Evolutionary conservation across 2,329 filamentous ascomycete genomes (phyloP), one percentile per base, ranked within the genome.

Genomic region (Nakataea oryzae): DNA sequence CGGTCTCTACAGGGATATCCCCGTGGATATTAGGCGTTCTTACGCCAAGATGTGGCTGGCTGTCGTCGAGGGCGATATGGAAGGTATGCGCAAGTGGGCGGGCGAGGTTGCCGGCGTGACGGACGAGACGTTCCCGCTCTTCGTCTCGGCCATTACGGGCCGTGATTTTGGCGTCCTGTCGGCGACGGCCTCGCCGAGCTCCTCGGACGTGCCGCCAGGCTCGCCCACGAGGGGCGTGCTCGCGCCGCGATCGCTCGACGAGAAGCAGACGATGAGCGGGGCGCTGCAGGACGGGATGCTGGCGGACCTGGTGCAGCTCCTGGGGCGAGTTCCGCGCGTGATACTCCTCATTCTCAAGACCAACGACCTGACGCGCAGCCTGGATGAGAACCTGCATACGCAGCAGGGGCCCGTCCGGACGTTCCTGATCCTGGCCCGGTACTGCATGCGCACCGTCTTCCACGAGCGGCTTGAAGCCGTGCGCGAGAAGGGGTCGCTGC

Each of bases 41-140:
- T 99, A 99, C 70, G 95, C 95, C 61, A 96, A 97, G 74, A 89
- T 99, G 72, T 99, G 95, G 95, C 86, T 99, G 13, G 93, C 95
- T 6, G 91, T 99, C 28, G 89, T 99, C 61, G 91, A 97, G 67
- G 89, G 89, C 0, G 91, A 99, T 70, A 88, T 96, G 75, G 75
- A 81, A 3, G 80, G 81, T 26, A 99, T 99, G 95, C 88, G 91
- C 67, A 86, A 87, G 69, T 96, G 96, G 72, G 89, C 93, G 2
- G 84, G 88, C 67, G 90, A 96, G 70, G 91, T 97, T 3, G 95
- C 93, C 2, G 91, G 91, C 14, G 87, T 99, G 64, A 88, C 82
- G 6, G 92, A 96, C 65, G 87, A 92, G 67, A 89, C 96, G 69
- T 99, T 99, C 70, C 92, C 92, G 1, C 83, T 99, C 26, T 99